Evolutionary conservation across 352 stramenopile genomes (phyloP).

Genomic region (Phytophthora agathidicida): DNA sequence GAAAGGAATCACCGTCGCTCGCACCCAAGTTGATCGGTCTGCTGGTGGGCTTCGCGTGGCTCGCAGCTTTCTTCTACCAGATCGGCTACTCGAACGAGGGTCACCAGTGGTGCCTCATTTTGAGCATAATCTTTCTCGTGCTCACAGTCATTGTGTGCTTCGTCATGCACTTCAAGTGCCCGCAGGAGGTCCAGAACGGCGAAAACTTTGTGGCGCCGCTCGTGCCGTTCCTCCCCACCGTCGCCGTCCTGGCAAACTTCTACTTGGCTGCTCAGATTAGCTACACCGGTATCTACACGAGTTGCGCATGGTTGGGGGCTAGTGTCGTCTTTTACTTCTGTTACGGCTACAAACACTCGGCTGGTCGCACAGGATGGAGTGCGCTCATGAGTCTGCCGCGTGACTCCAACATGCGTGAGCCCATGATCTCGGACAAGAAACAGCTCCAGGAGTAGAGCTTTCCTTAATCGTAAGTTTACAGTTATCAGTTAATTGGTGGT

Average conservation of each 20-base stretch:
- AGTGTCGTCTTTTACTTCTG: slow-evolving; percentile 77
- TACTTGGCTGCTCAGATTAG: slow-evolving; percentile 73
- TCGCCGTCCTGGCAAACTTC: slow-evolving; percentile 67
- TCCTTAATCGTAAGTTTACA: slow-evolving; percentile 7
- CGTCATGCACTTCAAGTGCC: slow-evolving; percentile 63
- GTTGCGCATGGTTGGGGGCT: slow-evolving; percentile 59
- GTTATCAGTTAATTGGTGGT: slow-evolving; percentile 4
- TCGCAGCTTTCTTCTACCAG: slow-evolving; percentile 76
- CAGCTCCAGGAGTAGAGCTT: slow-evolving; percentile 31
- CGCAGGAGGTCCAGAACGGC: slow-evolving; percentile 54
- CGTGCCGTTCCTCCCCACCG: slow-evolving; percentile 63
- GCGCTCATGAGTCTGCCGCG: slow-evolving; percentile 56
- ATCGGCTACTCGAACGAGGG: slow-evolving; percentile 48
- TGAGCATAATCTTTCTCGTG: slow-evolving; percentile 60
- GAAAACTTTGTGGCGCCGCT: slow-evolving; percentile 69
- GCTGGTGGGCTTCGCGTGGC: slow-evolving; percentile 41
- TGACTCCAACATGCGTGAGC: slow-evolving; percentile 51
- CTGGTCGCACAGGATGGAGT: slow-evolving; percentile 65
- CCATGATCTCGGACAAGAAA: slow-evolving; percentile 59
- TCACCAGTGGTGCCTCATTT: slow-evolving; percentile 34
- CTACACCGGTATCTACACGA: slow-evolving; percentile 54
- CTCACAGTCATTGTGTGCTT: slow-evolving; percentile 37
- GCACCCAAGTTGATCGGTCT: slow-evolving; percentile 48
- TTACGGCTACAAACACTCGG: slow-evolving; percentile 80
- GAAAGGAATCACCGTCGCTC: slow-evolving; percentile 52